Base-by-base conservation (phyloP, 2,329 filamentous ascomycete species). In the Nothopassalora personata region DNA sequence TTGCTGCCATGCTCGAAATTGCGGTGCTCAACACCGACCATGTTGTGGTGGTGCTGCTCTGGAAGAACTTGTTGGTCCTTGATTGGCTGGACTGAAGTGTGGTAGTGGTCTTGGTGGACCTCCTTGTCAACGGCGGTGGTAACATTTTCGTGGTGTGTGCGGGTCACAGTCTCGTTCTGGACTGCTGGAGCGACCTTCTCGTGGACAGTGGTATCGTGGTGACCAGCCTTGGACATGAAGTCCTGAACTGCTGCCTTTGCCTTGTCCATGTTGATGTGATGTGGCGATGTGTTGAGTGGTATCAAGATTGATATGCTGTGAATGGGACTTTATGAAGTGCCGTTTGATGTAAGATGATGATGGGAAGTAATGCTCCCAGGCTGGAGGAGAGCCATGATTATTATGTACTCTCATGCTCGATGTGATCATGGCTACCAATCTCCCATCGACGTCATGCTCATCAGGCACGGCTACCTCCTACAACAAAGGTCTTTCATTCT, bases 21-120 rank as follows among this genome's bases (percentile, higher is more conserved):
- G 57, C 82, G 81, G 70, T 87, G 80, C 73, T 88, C 80, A 0
- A 87, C 81, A 1, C 79, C 79, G 1, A 76, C 75, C 15, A 86
- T 69, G 39, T 86, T 83, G 71, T 86, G 81, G 19, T 77, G 75
- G 69, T 89, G 86, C 71, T 85, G 75, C 73, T 89, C 86, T 0
- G 86, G 83, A 0, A 81, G 72, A 9, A 78, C 77, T 67, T 83
- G 83, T 63, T 79, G 74, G 65, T 84, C 77, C 18, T 76, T 58
- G 27, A 90, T 74, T 0, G 87, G 87, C 73, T 90, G 87, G 1
- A 89, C 76, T 0, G 84, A 85, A 51, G 85, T 87, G 71, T 90
- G 86, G 71, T 88, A 85, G 67, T 90, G 87, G 60, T 89, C 84
- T 70, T 89, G 86, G 69, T 90, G 86, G 5, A 89, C 76, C 66